A percentile compares a stretch with the other conserved stretches of the same genome.
Evolutionary conservation across 192 early-diverging fungal species (phyloP).

Genomic region (Geranomyces michiganensis): DNA sequence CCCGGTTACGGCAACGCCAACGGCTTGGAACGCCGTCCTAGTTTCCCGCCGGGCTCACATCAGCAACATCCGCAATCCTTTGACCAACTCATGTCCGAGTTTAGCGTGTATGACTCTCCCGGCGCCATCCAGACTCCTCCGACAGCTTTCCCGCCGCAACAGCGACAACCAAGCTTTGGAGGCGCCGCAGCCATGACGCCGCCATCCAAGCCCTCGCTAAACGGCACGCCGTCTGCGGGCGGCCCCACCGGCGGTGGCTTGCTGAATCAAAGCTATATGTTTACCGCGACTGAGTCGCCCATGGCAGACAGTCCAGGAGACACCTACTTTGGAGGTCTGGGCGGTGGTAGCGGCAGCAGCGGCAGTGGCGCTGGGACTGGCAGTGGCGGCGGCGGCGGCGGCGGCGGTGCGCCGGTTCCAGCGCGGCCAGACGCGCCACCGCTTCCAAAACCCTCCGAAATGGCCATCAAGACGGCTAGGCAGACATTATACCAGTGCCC

Average conservation of each 20-base stretch:
- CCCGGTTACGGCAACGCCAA: neutral
- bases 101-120: constrained; percentile 5
- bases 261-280: neutral
- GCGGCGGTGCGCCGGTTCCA: constrained; percentile 6
- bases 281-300: neutral
- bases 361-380: neutral
- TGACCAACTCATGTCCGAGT: constrained; percentile 22
- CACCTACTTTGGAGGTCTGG: neutral
- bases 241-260: neutral
- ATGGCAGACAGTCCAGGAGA: no score
- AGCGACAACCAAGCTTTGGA: neutral
- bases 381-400: no score
- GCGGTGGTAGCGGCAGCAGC: constrained; percentile 1
- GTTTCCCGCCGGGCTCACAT: no score
- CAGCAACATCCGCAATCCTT: neutral
- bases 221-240: neutral
- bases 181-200: neutral
- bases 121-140: no score
- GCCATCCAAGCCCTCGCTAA: neutral
- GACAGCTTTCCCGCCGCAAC: no score
- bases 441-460: constrained; percentile 28
- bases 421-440: constrained; percentile 18
- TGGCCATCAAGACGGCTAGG: constrained; percentile 28
- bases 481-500: constrained; percentile 52
- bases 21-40: neutral